Evolutionary conservation across 1,139 yeast genomes (phyloP).

Genomic region (Blastobotrys persicus): DNA sequence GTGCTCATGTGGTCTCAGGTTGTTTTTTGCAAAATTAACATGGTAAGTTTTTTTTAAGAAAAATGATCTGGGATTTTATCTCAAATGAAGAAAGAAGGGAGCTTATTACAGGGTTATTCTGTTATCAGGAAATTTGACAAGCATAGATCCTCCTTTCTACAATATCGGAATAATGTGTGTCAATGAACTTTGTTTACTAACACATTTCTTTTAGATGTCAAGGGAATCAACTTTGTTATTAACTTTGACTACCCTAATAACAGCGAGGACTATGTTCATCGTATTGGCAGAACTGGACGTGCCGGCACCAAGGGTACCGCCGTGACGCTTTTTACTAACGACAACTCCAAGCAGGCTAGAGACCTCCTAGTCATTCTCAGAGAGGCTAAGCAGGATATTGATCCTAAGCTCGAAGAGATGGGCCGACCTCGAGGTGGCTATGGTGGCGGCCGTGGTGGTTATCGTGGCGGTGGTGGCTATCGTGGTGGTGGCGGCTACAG

Average conservation of each 20-base stretch:
- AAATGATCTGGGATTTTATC: conserved; percentile 2
- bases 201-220: conserved; percentile 65
- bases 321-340: conserved; percentile 88
- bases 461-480: conserved; percentile 59
- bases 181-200: neutral
- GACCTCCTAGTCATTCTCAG: conserved; percentile 85
- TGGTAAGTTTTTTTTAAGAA: neutral
- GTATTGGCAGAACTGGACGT: conserved; percentile 98
- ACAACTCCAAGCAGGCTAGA: conserved; percentile 83
- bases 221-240: conserved; percentile 89
- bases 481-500: conserved; percentile 52
- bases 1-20: conserved; percentile 1
- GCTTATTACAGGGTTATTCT: conserved; percentile 1
- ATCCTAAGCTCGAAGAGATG: conserved; percentile 51
- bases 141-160: neutral
- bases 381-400: conserved; percentile 90
- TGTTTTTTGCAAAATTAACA: neutral
- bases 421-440: conserved; percentile 48
- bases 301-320: conserved; percentile 97
- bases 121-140: conserved; percentile 1
- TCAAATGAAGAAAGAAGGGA: conserved; percentile 2
- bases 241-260: conserved; percentile 98
- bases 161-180: neutral
- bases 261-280: conserved; percentile 94
- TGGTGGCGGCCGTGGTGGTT: conserved; percentile 51